These are phyloP conservation scores for Logfia minima DNA, from an alignment of 129 eudicot genomes.

Conservation along the genomic window DNA sequence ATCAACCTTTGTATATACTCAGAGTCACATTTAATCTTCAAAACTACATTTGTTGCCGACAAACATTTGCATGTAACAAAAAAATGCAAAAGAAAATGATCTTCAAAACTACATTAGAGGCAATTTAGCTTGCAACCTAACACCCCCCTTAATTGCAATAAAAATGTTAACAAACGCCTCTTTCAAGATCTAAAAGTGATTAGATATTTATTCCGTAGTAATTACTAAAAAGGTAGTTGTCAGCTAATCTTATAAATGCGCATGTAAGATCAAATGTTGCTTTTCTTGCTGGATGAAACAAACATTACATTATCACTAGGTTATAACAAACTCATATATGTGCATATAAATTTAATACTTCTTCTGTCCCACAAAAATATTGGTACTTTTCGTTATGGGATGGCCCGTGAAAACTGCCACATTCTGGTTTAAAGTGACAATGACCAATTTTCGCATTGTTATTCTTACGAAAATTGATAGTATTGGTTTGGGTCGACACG, in stretches of 20 bases:
- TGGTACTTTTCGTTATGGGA: not conserved
- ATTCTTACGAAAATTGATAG: not conserved
- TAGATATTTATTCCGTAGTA: not conserved
- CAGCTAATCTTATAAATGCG: not conserved
- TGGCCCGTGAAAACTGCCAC: not conserved
- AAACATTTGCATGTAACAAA: too few species aligned
- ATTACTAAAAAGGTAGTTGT: not conserved
- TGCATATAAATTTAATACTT: not conserved
- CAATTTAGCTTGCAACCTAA: not conserved
- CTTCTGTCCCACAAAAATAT: not conserved
- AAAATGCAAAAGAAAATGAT: too few species aligned
- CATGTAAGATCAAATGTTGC: not conserved
- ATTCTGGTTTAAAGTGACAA: not conserved
- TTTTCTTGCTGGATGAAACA: not conserved
- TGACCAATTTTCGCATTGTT: not conserved
- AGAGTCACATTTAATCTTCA: too few species aligned
- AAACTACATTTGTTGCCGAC: too few species aligned
- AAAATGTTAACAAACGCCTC: not conserved
- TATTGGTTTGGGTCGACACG: not conserved
- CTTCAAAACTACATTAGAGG: slow-evolving; percentile 3
- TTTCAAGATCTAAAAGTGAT: not conserved
- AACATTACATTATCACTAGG: not conserved
- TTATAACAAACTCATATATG: not conserved
- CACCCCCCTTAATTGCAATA: not conserved
- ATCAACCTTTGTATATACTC: too few species aligned